Evolutionary conservation across 164 flowering plant species (phyloP).

Genomic region (Tetrastigma voinierianum): DNA sequence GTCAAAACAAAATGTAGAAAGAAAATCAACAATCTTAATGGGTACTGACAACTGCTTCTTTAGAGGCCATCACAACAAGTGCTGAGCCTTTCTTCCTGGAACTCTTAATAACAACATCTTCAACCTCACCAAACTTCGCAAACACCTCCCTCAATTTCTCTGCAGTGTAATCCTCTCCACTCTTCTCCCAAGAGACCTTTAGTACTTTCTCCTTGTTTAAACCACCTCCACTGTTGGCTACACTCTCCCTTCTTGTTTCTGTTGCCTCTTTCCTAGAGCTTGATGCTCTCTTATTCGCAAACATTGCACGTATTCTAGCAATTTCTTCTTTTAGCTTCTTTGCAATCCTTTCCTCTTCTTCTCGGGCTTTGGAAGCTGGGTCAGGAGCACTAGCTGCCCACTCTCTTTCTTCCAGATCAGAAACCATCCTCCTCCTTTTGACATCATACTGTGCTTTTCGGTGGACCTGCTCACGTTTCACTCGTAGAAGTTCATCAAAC

Average conservation of each 20-base stretch:
- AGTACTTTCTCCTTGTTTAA: constrained; percentile 62
- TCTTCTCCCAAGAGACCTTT: constrained; percentile 79
- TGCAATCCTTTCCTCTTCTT: constrained; percentile 67
- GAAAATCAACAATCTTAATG: neutral
- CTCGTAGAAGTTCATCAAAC: constrained; percentile 66
- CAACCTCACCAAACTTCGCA: constrained; percentile 71
- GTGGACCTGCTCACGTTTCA: constrained; percentile 41
- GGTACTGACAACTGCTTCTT: constrained; percentile 69
- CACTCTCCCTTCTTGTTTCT: constrained; percentile 9
- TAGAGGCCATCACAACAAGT: constrained; percentile 72
- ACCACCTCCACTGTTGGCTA: constrained; percentile 17
- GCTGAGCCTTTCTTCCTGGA: constrained; percentile 69
- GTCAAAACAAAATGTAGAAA: neutral
- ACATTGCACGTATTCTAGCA: constrained; percentile 64
- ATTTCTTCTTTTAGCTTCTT: constrained; percentile 66
- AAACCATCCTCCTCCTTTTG: constrained; percentile 68
- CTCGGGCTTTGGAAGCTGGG: constrained; percentile 27
- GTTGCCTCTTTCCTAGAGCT: constrained; percentile 10
- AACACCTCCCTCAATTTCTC: constrained; percentile 57
- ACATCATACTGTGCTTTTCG: constrained; percentile 43
- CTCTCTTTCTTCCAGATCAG: constrained; percentile 77
- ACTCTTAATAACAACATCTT: constrained; percentile 70
- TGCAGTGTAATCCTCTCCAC: constrained; percentile 52
- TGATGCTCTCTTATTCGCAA: constrained; percentile 28
- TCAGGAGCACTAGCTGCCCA: constrained; percentile 53